Percentiles rank a stretch among this genome's conserved stretches.
Evolutionary conservation across 768 basidiomycete species (phyloP).

Genomic region (button mushroom (Agaricus bisporus)): DNA sequence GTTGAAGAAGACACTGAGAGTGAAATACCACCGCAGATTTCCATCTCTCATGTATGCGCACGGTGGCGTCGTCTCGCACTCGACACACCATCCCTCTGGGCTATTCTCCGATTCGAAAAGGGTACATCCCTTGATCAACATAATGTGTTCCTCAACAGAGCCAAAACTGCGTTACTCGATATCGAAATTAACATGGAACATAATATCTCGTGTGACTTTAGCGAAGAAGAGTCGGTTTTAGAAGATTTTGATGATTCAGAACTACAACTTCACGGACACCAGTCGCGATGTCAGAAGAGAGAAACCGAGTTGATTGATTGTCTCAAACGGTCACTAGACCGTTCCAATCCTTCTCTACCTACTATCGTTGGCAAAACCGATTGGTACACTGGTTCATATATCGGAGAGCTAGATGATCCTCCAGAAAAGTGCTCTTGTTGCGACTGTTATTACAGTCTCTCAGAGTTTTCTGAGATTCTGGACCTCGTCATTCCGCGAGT

Average conservation of each 20-base stretch:
- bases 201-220: conserved; percentile 22
- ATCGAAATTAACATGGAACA: conserved; percentile 42
- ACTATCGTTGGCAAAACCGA: background rate
- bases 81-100: conserved; percentile 53
- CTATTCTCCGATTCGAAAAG: conserved; percentile 33
- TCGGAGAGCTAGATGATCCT: conserved; percentile 6
- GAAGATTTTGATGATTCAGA: too few species aligned
- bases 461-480: conserved; percentile 30
- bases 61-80: conserved; percentile 54
- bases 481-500: conserved; percentile 47
- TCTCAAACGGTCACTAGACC: conserved; percentile 9
- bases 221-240: background rate
- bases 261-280: conserved; percentile 8
- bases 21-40: conserved; percentile 38
- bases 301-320: conserved; percentile 15
- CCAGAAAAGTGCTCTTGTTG: background rate
- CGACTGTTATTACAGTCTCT: conserved; percentile 22
- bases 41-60: conserved; percentile 56
- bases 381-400: conserved; percentile 6
- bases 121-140: conserved; percentile 39
- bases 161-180: conserved; percentile 47
- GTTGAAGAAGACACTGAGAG: conserved; percentile 5
- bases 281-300: conserved; percentile 7
- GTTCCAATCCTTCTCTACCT: background rate
- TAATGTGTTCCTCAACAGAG: conserved; percentile 42